Base-by-base conservation (phyloP, 2,329 filamentous ascomycete species). In the Trichoderma citrinoviride region DNA sequence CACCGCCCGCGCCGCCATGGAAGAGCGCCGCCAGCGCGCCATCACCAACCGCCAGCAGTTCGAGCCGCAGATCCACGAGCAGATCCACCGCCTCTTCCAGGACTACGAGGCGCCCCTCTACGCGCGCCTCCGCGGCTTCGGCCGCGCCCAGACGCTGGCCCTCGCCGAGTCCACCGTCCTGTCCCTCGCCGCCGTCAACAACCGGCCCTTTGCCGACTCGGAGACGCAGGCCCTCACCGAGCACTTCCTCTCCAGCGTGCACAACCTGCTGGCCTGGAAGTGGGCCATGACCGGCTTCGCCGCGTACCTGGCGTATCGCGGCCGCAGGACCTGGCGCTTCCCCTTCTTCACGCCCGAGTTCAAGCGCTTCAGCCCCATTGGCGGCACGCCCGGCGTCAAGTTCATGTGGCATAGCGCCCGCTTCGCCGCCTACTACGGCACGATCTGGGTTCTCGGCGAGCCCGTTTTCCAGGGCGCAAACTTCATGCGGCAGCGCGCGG, bases 291-390 rank as follows among this genome's bases (percentile, higher is more conserved):
- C 71, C 0, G 69, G 65, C 19, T 15, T 73, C 1, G 71, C 76
- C 6, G 64, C 58, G 3, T 68, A 65, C 50, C 33, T 75, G 56
- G 65, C 77, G 1, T 74, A 70, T 40, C 65, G 68, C 10, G 71
- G 73, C 5, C 73, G 76, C 46, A 68, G 68, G 21, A 75, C 70
- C 3, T 79, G 76, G 68, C 74, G 72, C 6, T 81, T 82, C 67
- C 78, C 79, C 17, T 73, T 81, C 46, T 78, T 74, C 69, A 73
- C 70, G 43, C 78, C 78, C 2, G 74, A 76, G 50, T 68, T 71
- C 37, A 65, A 43, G 49, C 69, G 53, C 29, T 75, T 77, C 43
- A 70, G 76, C 61, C 75, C 77, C 8, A 33, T 74, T n/a, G 46
- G 76, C 2, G 71, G 67, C 3, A 76, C 76, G 3, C 52, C 12